phyloP scores from a whole-genome alignment of 305 asterid genomes.

The Salvia sclarea region DNA sequence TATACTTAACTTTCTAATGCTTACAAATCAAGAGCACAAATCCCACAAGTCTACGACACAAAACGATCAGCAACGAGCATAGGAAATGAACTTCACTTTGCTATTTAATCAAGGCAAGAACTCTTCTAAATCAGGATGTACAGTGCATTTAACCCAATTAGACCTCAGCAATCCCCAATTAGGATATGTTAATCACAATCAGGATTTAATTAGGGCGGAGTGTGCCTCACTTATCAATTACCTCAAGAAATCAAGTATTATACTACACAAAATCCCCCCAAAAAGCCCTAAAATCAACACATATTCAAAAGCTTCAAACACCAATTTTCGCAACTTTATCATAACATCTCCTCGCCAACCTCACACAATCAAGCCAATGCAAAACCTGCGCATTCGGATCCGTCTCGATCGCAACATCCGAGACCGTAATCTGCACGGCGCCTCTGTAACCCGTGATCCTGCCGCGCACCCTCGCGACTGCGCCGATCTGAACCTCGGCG shows the following conservation, averaged over 20 bases:
- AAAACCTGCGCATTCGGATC: constrained; percentile 78
- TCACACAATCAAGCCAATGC: constrained; percentile 78
- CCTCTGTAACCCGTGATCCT: constrained; percentile 60
- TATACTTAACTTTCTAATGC: not conserved
- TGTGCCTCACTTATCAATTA: too few relatives aligned
- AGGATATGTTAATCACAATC: too few relatives aligned
- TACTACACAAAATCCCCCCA: too few relatives aligned
- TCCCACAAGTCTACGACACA: not conserved
- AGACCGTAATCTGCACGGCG: constrained; percentile 61
- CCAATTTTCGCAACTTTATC: constrained; percentile 26
- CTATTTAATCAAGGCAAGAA: too few relatives aligned
- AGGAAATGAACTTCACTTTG: not conserved
- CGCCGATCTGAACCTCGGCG: constrained; percentile 58
- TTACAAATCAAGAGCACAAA: not conserved
- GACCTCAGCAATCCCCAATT: too few relatives aligned
- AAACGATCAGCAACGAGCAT: not conserved
- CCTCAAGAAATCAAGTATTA: too few relatives aligned
- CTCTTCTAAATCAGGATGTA: too few relatives aligned
- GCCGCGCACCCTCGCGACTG: constrained; percentile 74
- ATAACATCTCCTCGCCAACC: constrained; percentile 64
- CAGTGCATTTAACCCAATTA: too few relatives aligned
- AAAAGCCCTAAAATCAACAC: not conserved
- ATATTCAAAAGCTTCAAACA: constrained; percentile 20
- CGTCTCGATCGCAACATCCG: constrained; percentile 63
- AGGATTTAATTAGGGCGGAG: too few relatives aligned